Evolutionary conservation across 75 land plant genomes (phyloP), one percentile per base, ranked within the genome.

Genomic region (Gnetum montanum): DNA sequence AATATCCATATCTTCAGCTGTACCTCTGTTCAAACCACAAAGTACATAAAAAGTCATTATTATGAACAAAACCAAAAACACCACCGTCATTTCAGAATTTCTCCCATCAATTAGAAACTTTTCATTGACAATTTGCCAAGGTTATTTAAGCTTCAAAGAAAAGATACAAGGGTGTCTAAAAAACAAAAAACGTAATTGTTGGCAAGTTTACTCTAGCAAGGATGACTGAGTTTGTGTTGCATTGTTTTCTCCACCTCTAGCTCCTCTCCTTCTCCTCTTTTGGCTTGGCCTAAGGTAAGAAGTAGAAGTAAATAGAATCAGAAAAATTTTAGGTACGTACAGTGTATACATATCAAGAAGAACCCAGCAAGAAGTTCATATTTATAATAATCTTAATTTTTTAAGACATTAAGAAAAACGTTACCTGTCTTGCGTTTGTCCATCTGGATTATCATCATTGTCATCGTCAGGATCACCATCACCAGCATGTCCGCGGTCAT

Each of bases 1-100:
- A 8, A 75, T 58, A 6, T 79, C 82, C 83, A 80, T 75, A 15
- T 77, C 60, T 19, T 83, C 83, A 13, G 45, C 44, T 43, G 49
- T 51, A 52, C 41, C 48, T 30, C 67, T 68, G 51, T 43, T 31
- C 4, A 25, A n/a, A n/a, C n/a, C n/a, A n/a, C n/a, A n/a, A n/a
- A n/a, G n/a, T n/a, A n/a, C n/a, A n/a, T n/a, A 47, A 70, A 34
- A 10, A 61, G 2, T 43, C n/a, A 30, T 28, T 5, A 40, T 18
- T 28, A 35, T 20, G 11, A 49, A 50, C 40, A 27, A 31, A 34
- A 5, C 37, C 3, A 36, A 31, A 37, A 43, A 19, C 51, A n/a
- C n/a, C 15, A 49, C 8, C 10, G 20, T n/a, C 20, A n/a, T 20
- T 8, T 20, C 51, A 49, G 20, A 8, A 20, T 20, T 11, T 15